Base-by-base conservation (phyloP, 805 yeast species). In the Lipomyces mesembrius region DNA sequence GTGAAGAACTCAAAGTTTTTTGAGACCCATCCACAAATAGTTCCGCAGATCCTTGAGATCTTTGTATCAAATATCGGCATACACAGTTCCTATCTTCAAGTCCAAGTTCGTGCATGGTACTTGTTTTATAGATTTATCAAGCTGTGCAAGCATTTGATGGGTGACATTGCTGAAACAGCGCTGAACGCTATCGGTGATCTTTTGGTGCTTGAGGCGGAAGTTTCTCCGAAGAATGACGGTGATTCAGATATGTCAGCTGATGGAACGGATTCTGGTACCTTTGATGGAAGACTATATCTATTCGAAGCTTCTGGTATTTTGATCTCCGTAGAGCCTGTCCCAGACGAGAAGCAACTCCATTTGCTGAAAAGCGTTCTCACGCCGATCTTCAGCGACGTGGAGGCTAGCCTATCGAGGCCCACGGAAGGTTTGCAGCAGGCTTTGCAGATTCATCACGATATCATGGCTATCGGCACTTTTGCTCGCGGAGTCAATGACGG, bases 401-500 rank as follows among this genome's bases (percentile, higher is more conserved):
- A 92, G 75, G 79, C 80, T 27, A 87, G 92, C 73, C 85, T 91
- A 46, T 76, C 80, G 43, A 73, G 75, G 2, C 75, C 78, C 4
- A 75, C 72, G 22, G 73, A 80, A 77, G 81, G 81, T 34, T 79
- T 82, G 49, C 80, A 82, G 54, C 74, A 83, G 43, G 83, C 88
- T 1, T 78, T 91, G 57, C 95, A 91, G 75, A 88, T 92, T 2
- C 97, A 95, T 77, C 98, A 94, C 76, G 84, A 88, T 43, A 79
- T 95, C 59, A 86, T 91, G 87, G 93, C 97, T 0, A 85, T 94
- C 57, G 98, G 97, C 57, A 91, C 97, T 0, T 83, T 93, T 74
- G 89, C 92, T 2, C 86, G 95, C 75, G 98, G 98, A 3, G 87
- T 90, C 73, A 95, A 89, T 65, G 83, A 83, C 60, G 75, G 74